Conservation (phyloP, 1,284 basidiomycete species). For the Flammula alnicola region DNA sequence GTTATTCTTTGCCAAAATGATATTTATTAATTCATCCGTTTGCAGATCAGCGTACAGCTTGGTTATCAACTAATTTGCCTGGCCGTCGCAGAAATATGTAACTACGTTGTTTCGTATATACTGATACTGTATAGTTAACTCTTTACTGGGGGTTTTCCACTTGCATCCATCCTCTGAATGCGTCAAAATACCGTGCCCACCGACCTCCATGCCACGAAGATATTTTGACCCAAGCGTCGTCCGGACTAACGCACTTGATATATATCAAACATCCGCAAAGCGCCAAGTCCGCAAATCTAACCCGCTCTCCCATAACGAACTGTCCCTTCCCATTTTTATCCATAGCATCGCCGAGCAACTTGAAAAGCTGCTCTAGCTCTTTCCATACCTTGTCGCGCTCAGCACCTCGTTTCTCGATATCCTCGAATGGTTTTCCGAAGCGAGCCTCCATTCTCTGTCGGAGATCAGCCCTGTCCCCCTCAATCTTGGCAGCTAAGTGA, state of each 20-base stretch:
- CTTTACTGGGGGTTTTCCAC: constrained; percentile 2
- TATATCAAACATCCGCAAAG: constrained; percentile 24
- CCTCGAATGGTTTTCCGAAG: constrained; percentile 22
- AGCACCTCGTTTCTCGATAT: constrained; percentile 21
- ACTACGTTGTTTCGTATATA: background rate
- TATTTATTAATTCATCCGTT: background rate
- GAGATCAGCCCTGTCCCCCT: constrained; percentile 21
- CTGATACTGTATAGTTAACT: background rate
- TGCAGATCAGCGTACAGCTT: constrained; percentile 41
- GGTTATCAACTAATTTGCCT: constrained; percentile 31
- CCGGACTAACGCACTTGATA: constrained; percentile 23
- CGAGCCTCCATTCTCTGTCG: constrained; percentile 20
- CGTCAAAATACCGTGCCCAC: constrained; percentile 24
- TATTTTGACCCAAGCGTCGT: constrained; percentile 25
- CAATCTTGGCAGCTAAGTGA: constrained; percentile 21
- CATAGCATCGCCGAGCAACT: constrained; percentile 11
- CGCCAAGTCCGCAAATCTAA: constrained; percentile 27
- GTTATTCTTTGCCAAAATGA: background rate
- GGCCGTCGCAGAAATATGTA: background rate
- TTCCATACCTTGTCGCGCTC: constrained; percentile 23
- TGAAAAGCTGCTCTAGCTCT: constrained; percentile 19
- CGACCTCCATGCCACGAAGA: constrained; percentile 24
- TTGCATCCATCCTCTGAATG: constrained; percentile 22
- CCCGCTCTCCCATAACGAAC: constrained; percentile 21
- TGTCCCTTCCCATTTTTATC: constrained; percentile 15